A percentile compares a stretch with the other conserved stretches of the same genome.
Evolutionary conservation across 352 stramenopile species (phyloP).

Genomic region (Aphanomyces euteiches): DNA sequence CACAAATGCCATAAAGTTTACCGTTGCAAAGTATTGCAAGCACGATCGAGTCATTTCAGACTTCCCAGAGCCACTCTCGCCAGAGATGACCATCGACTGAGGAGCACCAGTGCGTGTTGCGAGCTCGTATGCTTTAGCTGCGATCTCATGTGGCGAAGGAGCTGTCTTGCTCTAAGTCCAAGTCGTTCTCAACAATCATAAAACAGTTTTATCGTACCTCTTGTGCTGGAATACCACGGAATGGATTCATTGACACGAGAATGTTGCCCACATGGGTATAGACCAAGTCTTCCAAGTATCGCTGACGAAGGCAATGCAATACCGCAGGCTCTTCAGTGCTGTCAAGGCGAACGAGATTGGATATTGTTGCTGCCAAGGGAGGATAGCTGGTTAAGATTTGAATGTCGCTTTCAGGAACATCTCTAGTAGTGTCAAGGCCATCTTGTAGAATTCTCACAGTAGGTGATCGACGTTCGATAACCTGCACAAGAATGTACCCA

Average conservation of each 20-base stretch:
- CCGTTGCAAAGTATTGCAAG: constrained; percentile 81
- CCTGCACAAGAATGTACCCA: neutral
- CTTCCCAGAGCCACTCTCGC: constrained; percentile 83
- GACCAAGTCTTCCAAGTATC: neutral
- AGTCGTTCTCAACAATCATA: neutral
- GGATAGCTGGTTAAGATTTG: too few species aligned
- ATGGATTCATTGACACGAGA: constrained; percentile 16
- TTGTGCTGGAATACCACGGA: neutral
- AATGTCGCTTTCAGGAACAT: too few species aligned
- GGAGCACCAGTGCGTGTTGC: constrained; percentile 62
- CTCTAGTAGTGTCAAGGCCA: too few species aligned
- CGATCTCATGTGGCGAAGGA: constrained; percentile 34
- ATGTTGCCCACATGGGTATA: constrained; percentile 18
- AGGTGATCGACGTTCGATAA: neutral
- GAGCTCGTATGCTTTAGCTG: constrained; percentile 61
- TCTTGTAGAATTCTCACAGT: neutral
- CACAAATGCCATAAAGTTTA: constrained; percentile 50
- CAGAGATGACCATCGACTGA: constrained; percentile 84
- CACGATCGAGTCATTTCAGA: constrained; percentile 88
- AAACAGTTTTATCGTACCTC: neutral
- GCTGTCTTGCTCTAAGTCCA: too few species aligned
- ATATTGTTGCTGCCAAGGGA: too few species aligned
- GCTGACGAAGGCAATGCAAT: constrained; percentile 6
- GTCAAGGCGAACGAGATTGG: too few species aligned
- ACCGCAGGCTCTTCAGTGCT: neutral